Conservation (phyloP, 441 rosid genomes). For the Geranium incanum region DNA sequence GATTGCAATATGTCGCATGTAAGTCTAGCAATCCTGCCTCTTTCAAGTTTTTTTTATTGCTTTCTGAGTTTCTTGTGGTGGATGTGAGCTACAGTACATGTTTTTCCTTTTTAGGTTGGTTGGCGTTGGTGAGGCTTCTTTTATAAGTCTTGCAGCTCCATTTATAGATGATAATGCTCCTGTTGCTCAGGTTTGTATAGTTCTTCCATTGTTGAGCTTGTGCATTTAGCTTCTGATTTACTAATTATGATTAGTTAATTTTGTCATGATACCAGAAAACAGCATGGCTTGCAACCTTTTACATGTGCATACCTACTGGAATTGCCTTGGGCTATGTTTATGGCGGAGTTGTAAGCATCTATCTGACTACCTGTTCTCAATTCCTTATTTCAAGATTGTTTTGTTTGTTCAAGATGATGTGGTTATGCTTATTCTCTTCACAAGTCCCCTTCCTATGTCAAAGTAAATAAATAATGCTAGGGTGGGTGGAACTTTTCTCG, state of each 20-base stretch:
- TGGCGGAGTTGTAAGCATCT: slow-evolving; percentile 66
- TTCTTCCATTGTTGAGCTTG: slow-evolving; percentile 5
- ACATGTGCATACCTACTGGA: slow-evolving; percentile 93
- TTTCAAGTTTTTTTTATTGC: neutral
- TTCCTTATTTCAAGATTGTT: slow-evolving; percentile 1
- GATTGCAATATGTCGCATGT: slow-evolving; percentile 83
- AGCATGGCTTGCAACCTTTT: slow-evolving; percentile 86
- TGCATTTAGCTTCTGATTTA: neutral
- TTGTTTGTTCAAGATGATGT: neutral
- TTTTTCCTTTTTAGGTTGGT: slow-evolving; percentile 57
- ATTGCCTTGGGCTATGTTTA: slow-evolving; percentile 85
- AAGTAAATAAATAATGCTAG: neutral
- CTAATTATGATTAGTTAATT: neutral
- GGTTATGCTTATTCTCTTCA: neutral
- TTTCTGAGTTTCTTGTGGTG: slow-evolving; percentile 12
- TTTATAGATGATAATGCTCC: slow-evolving; percentile 96
- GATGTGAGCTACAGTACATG: slow-evolving; percentile 1
- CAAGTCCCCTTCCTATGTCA: neutral
- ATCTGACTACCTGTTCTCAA: neutral
- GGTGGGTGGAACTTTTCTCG: neutral
- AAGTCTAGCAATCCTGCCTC: slow-evolving; percentile 20
- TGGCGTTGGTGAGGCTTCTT: slow-evolving; percentile 98
- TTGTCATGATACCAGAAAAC: slow-evolving; percentile 57
- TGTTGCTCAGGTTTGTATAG: slow-evolving; percentile 46
- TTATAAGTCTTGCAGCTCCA: slow-evolving; percentile 94